Evolutionary conservation across 345 rosid genomes (phyloP).

Genomic region (Lumnitzera racemosa): DNA sequence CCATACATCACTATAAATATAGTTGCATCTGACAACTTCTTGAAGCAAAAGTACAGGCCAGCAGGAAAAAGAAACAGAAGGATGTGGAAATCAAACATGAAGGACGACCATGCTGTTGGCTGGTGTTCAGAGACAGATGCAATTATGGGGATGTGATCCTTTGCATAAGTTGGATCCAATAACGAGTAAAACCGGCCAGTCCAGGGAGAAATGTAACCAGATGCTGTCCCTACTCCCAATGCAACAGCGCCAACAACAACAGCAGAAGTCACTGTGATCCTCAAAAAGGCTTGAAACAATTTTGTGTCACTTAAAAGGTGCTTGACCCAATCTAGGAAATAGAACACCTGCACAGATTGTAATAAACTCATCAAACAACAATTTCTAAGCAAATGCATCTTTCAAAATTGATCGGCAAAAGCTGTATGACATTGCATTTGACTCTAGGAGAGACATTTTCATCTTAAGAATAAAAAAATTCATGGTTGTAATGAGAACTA

Average conservation of each 20-base stretch:
- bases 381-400: too few species aligned
- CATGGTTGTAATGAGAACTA: too few species aligned
- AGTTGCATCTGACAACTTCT: constrained; percentile 87
- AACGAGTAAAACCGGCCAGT: constrained; percentile 94
- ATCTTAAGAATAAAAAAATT: too few species aligned
- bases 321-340: constrained; percentile 94
- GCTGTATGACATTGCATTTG: too few species aligned
- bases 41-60: constrained; percentile 98
- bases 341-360: constrained; percentile 59
- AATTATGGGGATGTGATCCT: constrained; percentile 96
- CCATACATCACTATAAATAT: constrained; percentile 99
- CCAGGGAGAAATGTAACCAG: constrained; percentile 99
- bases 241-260: constrained; percentile 67
- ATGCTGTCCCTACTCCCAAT: constrained; percentile 80
- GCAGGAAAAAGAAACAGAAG: constrained; percentile 98
- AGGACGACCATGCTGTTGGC: constrained; percentile 99
- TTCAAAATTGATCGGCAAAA: too few species aligned
- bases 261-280: constrained; percentile 69
- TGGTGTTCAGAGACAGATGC: constrained; percentile 99
- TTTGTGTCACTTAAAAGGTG: constrained; percentile 70
- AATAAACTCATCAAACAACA: background rate
- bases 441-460: background rate
- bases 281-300: constrained; percentile 83
- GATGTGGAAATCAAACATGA: constrained; percentile 97
- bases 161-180: constrained; percentile 96